A percentile compares a stretch with the other conserved stretches of the same genome.
Conservation (phyloP, 2,329 filamentous ascomycete genomes). For the Colletotrichum tropicale region DNA sequence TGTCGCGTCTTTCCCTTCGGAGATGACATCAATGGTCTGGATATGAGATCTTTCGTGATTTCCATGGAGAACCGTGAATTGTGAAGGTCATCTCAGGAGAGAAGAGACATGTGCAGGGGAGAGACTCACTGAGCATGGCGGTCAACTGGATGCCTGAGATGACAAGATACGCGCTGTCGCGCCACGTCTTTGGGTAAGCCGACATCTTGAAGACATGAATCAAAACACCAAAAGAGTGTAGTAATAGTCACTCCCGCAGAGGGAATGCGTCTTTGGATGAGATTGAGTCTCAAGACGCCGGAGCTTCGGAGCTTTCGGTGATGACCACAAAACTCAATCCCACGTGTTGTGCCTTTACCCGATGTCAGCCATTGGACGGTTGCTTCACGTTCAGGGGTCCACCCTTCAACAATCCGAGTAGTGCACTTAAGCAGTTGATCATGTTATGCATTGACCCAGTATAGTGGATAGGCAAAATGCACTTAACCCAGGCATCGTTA, state of each 20-base stretch:
- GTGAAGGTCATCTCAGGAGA: not conserved
- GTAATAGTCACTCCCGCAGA: rapidly evolving
- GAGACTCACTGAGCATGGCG: conserved; percentile 23
- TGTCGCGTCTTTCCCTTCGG: too few relatives aligned
- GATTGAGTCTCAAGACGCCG: not conserved
- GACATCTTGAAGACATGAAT: not conserved
- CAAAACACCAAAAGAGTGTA: not conserved
- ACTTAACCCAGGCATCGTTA: not conserved
- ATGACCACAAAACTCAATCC: not conserved
- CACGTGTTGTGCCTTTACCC: not conserved
- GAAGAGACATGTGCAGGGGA: not conserved
- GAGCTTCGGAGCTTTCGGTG: not conserved
- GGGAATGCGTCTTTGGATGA: not conserved
- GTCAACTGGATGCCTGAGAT: conserved; percentile 34
- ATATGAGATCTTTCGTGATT: not conserved
- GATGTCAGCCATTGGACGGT: not conserved
- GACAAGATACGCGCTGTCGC: conserved; percentile 39
- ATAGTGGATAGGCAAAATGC: not conserved
- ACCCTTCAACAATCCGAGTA: not conserved
- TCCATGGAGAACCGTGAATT: not conserved
- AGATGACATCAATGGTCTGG: not conserved
- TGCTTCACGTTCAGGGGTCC: not conserved
- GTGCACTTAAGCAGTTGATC: rapidly evolving
- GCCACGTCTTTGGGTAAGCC: conserved; percentile 16
- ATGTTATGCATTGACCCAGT: rapidly evolving